Base-by-base conservation (phyloP, 2,329 filamentous ascomycete genomes). In the Trichoderma sp. region DNA sequence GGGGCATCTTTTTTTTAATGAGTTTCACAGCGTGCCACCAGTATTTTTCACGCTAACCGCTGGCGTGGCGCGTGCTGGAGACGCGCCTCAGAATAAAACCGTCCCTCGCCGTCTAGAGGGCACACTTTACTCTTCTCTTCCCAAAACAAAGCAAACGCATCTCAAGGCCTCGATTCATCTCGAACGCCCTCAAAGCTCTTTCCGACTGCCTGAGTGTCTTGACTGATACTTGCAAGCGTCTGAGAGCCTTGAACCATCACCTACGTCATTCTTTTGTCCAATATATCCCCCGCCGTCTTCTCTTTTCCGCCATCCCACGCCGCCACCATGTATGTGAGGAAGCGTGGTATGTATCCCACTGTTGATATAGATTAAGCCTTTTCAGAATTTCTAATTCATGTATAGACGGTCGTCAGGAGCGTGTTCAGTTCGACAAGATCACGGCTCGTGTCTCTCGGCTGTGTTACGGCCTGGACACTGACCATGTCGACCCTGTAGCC, bases 341-440 rank as follows among this genome's bases (percentile, higher is more conserved):
- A 91, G 88, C 87, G 90, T 83, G 89, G 89, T 91, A 87, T 80
- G 89, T 86, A 78, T 73, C 75, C 71, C 66, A 59, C 74, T 4
- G 53, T 53, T 62, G 35, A 64, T 27, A n/a, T 33, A 27, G n/a
- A 27, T 56, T 35, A 29, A 29, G n/a, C 31, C 8, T 27, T 5
- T 53, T 72, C 53, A 63, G 60, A 38, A 33, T 62, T 65, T 66
- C 83, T 87, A 75, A 85, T 80, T n/a, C 29, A 27, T 11, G 21
- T 18, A 12, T 74, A 98, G 97, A 99, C 91, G 96, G 96, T 87
- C 97, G 97, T 89, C 98, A 98, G 89, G 97, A 99, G 91, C 97
- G 97, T 86, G 97, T 99, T 79, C 97, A 99, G 86, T 99, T 99
- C 89, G 97, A 99, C 90, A 99, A 99, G 89, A 99, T 99, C 91